phyloP scores from a whole-genome alignment of 257 asterid genomes.

The Prunella vulgaris region DNA sequence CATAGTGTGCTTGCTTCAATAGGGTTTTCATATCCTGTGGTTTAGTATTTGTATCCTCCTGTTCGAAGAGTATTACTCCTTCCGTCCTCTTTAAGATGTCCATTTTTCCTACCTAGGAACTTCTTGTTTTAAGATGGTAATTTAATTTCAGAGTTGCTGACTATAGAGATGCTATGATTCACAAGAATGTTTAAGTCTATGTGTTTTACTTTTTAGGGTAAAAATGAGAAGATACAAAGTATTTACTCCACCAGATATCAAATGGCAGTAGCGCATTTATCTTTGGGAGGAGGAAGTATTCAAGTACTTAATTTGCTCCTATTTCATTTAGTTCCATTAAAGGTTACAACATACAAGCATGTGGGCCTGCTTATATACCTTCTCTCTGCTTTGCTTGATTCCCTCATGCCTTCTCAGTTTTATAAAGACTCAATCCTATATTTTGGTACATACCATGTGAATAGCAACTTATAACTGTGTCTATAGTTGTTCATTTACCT shows the following conservation, averaged over 20 bases:
- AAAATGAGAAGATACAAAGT: too few relatives aligned
- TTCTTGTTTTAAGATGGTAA: too few relatives aligned
- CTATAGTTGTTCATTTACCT: background rate
- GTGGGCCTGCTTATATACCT: constrained; percentile 15
- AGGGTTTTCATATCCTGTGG: too few relatives aligned
- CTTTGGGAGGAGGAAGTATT: background rate
- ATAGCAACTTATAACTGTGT: background rate
- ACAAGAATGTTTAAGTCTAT: too few relatives aligned
- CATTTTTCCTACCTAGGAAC: too few relatives aligned
- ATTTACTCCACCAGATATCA: background rate
- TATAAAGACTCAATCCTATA: background rate
- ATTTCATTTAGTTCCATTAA: background rate
- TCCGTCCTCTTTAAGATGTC: too few relatives aligned
- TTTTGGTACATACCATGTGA: constrained; percentile 11
- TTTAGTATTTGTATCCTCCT: too few relatives aligned
- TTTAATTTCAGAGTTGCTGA: too few relatives aligned
- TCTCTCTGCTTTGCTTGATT: constrained; percentile 3
- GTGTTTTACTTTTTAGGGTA: too few relatives aligned
- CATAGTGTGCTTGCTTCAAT: too few relatives aligned
- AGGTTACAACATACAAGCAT: constrained; percentile 2
- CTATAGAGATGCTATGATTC: too few relatives aligned
- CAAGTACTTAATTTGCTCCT: background rate
- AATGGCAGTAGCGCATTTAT: background rate
- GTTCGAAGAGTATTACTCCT: too few relatives aligned
- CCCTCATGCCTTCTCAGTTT: background rate